These are phyloP conservation scores for Beauveria sp. DNA, from an alignment of 2,329 filamentous ascomycete species.

Conservation along the genomic window DNA sequence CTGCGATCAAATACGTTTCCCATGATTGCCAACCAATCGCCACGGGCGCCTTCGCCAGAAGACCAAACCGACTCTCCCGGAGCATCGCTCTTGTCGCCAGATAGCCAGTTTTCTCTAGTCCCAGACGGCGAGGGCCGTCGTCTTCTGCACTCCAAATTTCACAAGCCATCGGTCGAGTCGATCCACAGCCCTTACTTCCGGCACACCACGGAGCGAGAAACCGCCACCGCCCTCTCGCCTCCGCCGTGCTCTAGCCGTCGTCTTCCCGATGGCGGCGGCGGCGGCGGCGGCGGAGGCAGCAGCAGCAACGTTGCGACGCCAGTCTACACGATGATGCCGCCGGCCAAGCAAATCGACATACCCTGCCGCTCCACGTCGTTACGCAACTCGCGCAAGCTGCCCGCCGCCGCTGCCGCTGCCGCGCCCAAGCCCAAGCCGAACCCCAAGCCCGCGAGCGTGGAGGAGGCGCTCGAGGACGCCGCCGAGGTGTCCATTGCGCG, in stretches of 20 bases:
- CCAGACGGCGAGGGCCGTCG: constrained; percentile 3
- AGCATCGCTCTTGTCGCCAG: background rate
- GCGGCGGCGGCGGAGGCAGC: background rate
- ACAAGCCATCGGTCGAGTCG: constrained; percentile 7
- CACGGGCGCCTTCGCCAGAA: background rate
- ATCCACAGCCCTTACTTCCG: constrained; percentile 1
- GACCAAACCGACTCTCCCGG: background rate
- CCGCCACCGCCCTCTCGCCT: background rate
- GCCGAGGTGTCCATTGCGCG: constrained; percentile 61
- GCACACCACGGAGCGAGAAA: background rate
- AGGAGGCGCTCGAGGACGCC: constrained; percentile 38
- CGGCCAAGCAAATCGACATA: background rate
- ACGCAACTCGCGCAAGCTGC: background rate
- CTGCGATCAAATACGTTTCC: constrained; percentile 6
- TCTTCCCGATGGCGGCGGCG: background rate
- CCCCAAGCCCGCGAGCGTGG: background rate
- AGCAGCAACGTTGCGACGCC: background rate
- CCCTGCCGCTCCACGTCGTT: constrained; percentile 8
- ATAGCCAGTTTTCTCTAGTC: background rate
- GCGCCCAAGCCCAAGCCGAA: background rate
- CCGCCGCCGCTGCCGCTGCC: background rate
- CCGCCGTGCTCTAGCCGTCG: background rate
- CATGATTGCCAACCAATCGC: background rate
- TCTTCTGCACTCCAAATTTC: constrained; percentile 6
- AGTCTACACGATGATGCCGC: background rate